Conservation (phyloP, 2,329 filamentous ascomycete genomes). For the Claviceps monticola region DNA sequence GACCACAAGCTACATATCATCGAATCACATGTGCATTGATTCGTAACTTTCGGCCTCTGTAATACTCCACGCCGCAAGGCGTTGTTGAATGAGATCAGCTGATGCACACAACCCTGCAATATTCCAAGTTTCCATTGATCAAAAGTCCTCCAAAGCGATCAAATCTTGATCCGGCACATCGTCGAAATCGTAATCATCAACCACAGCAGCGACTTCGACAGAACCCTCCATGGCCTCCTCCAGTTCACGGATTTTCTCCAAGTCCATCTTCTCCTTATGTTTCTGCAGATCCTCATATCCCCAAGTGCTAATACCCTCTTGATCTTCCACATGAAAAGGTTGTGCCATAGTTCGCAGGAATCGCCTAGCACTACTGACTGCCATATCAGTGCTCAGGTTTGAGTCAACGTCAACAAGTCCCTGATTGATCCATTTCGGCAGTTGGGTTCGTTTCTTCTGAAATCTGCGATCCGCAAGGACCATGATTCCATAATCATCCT, state of each 20-base stretch:
- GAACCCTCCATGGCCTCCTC: conserved; percentile 26
- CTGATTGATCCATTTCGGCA: conserved; percentile 95
- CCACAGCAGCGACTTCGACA: conserved; percentile 7
- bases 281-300: conserved; percentile 61
- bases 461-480: conserved; percentile 90
- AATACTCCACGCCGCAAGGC: background rate
- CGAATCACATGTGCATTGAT: background rate
- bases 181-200: conserved; percentile 36
- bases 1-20: background rate
- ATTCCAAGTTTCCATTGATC: background rate
- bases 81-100: background rate
- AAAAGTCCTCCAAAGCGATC: conserved; percentile 36
- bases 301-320: conserved; percentile 92
- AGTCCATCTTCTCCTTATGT: conserved; percentile 63
- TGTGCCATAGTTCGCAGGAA: conserved; percentile 89
- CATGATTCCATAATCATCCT: conserved; percentile 99
- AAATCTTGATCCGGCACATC: conserved; percentile 39
- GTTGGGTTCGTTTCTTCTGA: conserved; percentile 75
- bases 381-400: conserved; percentile 92
- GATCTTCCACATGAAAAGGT: conserved; percentile 68
- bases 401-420: conserved; percentile 73
- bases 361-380: conserved; percentile 73
- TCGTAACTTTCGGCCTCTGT: background rate
- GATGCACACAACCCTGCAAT: background rate
- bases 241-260: conserved; percentile 52